Evolutionary conservation across 2,329 filamentous ascomycete species (phyloP).

Genomic region (Aspergillus niger): DNA sequence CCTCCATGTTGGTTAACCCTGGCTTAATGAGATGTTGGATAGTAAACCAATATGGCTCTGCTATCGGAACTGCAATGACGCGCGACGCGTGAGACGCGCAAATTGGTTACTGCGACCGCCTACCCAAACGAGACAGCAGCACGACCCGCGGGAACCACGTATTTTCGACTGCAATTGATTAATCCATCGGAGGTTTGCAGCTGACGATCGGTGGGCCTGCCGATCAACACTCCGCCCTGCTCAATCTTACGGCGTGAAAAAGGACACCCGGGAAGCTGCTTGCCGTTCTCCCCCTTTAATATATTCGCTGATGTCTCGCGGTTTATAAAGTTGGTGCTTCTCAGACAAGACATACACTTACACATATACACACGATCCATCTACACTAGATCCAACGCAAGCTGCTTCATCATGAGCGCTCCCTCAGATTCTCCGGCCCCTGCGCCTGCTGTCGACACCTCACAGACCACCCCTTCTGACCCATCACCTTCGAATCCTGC

Average conservation of each 20-base stretch:
- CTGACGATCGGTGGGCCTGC: constrained; percentile 20
- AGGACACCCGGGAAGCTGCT: neutral
- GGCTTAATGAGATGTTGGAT: neutral
- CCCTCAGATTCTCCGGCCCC: constrained; percentile 13
- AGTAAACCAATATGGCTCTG: neutral
- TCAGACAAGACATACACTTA: neutral
- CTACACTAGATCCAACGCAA: neutral
- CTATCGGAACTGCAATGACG: neutral
- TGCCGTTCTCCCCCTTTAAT: neutral
- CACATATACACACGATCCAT: neutral
- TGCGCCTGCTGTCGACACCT: constrained; percentile 4
- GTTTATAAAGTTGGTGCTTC: neutral
- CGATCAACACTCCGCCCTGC: constrained; percentile 14
- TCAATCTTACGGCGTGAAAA: constrained; percentile 5
- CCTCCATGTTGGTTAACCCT: constrained; percentile 47
- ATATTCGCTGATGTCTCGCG: neutral
- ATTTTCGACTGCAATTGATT: neutral
- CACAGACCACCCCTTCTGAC: constrained; percentile 12
- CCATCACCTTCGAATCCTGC: neutral
- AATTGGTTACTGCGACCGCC: neutral
- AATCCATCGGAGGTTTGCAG: neutral
- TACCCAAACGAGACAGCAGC: neutral
- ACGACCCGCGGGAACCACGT: neutral
- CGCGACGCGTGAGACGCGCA: neutral
- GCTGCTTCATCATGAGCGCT: constrained; percentile 17